These are phyloP conservation scores for Paecilomyces formosus DNA, from an alignment of 2,329 filamentous ascomycete species.

Conservation along the genomic window DNA sequence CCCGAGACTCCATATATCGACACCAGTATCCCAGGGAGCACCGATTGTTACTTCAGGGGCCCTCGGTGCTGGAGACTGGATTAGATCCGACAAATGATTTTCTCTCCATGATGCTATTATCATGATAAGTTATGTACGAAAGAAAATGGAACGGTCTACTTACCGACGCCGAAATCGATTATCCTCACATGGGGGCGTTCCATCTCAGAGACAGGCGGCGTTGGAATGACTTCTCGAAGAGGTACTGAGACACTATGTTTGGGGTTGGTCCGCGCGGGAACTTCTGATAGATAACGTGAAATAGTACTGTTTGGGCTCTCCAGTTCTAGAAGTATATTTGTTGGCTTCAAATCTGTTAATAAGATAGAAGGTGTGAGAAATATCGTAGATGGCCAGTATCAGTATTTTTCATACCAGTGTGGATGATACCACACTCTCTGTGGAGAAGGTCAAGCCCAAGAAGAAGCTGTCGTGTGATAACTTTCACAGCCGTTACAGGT, in stretches of 20 bases:
- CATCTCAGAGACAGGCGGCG: background rate
- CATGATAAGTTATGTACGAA: background rate
- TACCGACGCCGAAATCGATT: background rate
- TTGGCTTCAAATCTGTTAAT: conserved; percentile 16
- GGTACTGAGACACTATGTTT: background rate
- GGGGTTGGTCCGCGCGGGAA: background rate
- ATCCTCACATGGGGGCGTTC: background rate
- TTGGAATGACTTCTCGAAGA: background rate
- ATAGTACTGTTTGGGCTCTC: conserved; percentile 7
- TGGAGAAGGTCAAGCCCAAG: conserved; percentile 17
- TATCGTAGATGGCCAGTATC: background rate
- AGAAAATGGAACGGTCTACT: background rate
- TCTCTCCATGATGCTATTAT: background rate
- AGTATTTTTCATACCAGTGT: conserved; percentile 15
- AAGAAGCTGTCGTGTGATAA: conserved; percentile 16
- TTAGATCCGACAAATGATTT: background rate
- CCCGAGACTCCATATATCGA: conserved; percentile 24
- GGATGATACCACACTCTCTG: conserved; percentile 14
- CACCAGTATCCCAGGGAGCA: conserved; percentile 14
- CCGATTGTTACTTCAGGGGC: conserved; percentile 9
- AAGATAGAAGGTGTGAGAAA: conserved; percentile 1
- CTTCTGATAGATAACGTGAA: background rate
- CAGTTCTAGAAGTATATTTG: conserved; percentile 17
- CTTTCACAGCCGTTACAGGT: conserved; percentile 14
- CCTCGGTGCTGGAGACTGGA: background rate